Conservation (phyloP, 2,329 filamentous ascomycete genomes). For the Didymella glomerata region DNA sequence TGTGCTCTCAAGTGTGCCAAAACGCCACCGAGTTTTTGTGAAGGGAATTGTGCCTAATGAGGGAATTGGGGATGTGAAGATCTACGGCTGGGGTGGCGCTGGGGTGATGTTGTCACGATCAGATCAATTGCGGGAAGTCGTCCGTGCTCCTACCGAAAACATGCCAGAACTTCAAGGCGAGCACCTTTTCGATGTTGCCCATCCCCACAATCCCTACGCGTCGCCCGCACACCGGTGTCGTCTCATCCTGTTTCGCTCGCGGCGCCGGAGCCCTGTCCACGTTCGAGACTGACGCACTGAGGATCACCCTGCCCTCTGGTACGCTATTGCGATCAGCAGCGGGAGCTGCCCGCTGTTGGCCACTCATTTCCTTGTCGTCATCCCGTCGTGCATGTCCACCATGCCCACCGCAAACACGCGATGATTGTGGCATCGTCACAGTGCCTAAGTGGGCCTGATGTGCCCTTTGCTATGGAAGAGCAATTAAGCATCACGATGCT, state of each 20-base stretch:
- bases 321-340: constrained; percentile 32
- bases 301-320: constrained; percentile 13
- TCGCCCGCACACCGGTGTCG: constrained; percentile 5
- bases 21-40: neutral
- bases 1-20: neutral
- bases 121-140: constrained; percentile 1
- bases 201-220: constrained; percentile 17
- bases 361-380: constrained; percentile 34
- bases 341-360: constrained; percentile 28
- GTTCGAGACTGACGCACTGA: constrained; percentile 21
- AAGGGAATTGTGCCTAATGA: constrained; percentile 5
- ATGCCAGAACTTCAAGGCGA: constrained; percentile 16
- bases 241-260: constrained; percentile 9
- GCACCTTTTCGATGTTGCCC: constrained; percentile 11
- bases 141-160: constrained; percentile 18
- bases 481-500: constrained; percentile 5
- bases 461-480: constrained; percentile 4
- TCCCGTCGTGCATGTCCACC: constrained; percentile 26
- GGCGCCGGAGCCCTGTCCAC: constrained; percentile 1
- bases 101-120: constrained; percentile 16
- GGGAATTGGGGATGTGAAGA: constrained; percentile 4
- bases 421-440: constrained; percentile 20
- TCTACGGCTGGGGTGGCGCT: constrained; percentile 18
- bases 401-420: constrained; percentile 12
- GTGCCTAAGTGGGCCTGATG: constrained; percentile 16